phyloP scores from a whole-genome alignment of 495 filamentous ascomycete species.

The Penicillium maclennaniae region DNA sequence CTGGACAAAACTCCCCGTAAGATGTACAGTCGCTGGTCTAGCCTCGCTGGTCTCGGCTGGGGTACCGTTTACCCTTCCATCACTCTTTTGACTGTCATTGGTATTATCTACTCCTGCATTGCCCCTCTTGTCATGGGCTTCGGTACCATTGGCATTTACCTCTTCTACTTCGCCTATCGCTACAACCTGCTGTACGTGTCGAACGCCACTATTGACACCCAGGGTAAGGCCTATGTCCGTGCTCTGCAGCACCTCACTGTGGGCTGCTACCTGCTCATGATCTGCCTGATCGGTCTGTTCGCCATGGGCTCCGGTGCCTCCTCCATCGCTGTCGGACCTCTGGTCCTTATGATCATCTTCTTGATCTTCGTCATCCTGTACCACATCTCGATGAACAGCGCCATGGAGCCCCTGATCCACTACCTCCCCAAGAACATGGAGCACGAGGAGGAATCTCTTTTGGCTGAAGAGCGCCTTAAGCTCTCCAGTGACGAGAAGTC shows the following conservation, averaged over 20 bases:
- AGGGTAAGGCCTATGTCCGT: constrained; percentile 79
- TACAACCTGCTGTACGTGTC: constrained; percentile 95
- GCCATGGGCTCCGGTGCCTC: constrained; percentile 60
- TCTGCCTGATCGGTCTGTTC: constrained; percentile 90
- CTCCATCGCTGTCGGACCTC: constrained; percentile 60
- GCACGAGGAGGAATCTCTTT: constrained; percentile 61
- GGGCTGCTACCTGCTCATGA: constrained; percentile 78
- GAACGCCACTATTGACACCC: constrained; percentile 81
- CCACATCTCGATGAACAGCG: constrained; percentile 74
- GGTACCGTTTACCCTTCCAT: constrained; percentile 85
- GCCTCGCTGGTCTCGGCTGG: constrained; percentile 67
- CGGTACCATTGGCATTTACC: constrained; percentile 72
- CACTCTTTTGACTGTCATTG: constrained; percentile 79
- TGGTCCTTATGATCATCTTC: constrained; percentile 80
- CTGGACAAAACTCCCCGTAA: constrained; percentile 71
- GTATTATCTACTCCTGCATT: constrained; percentile 84
- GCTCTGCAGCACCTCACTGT: constrained; percentile 90
- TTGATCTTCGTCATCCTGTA: constrained; percentile 77
- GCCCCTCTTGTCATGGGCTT: constrained; percentile 88
- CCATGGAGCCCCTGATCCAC: constrained; percentile 74
- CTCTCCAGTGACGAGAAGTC: constrained; percentile 24
- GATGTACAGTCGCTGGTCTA: constrained; percentile 65
- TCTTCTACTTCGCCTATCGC: constrained; percentile 91
- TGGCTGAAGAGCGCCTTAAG: constrained; percentile 44
- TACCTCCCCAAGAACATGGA: constrained; percentile 70